These are phyloP conservation scores for Scheffersomyces amazonensis DNA, from an alignment of 805 yeast genomes.

Conservation along the genomic window DNA sequence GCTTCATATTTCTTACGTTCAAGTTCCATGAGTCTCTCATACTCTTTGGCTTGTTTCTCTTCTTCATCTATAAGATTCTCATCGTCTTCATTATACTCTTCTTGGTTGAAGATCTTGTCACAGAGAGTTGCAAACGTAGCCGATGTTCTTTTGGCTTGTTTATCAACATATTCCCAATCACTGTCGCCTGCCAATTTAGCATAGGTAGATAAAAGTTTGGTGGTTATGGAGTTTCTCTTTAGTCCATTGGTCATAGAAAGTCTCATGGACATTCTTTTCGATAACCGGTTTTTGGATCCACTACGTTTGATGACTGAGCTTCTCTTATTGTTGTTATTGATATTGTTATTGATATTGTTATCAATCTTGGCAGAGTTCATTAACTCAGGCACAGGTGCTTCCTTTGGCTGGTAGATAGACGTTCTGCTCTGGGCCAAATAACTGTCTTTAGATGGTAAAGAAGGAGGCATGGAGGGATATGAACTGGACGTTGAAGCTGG, in stretches of 20 bases:
- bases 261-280: conserved; percentile 35
- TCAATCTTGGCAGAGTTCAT: conserved; percentile 26
- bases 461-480: conserved; percentile 31
- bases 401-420: conserved; percentile 1
- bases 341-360: no score
- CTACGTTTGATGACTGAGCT: conserved; percentile 22
- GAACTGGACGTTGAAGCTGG: conserved; percentile 16
- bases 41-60: conserved; percentile 40
- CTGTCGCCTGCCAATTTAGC: conserved; percentile 65
- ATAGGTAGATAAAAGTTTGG: conserved; percentile 68
- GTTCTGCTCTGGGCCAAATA: conserved; percentile 1
- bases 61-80: conserved; percentile 41
- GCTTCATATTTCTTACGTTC: conserved; percentile 52
- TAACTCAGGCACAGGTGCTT: conserved; percentile 18
- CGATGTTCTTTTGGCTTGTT: conserved; percentile 71
- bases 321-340: no score
- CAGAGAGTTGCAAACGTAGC: conserved; percentile 76
- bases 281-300: conserved; percentile 26
- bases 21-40: conserved; percentile 46
- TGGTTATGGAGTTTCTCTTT: conserved; percentile 66
- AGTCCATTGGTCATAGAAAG: conserved; percentile 45
- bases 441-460: conserved; percentile 39
- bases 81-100: conserved; percentile 50
- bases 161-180: conserved; percentile 68
- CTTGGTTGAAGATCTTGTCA: conserved; percentile 75